A percentile compares a stretch with the other conserved stretches of the same genome.
Evolutionary conservation across 495 filamentous ascomycete species (phyloP).

Genomic region (Podospora didyma): DNA sequence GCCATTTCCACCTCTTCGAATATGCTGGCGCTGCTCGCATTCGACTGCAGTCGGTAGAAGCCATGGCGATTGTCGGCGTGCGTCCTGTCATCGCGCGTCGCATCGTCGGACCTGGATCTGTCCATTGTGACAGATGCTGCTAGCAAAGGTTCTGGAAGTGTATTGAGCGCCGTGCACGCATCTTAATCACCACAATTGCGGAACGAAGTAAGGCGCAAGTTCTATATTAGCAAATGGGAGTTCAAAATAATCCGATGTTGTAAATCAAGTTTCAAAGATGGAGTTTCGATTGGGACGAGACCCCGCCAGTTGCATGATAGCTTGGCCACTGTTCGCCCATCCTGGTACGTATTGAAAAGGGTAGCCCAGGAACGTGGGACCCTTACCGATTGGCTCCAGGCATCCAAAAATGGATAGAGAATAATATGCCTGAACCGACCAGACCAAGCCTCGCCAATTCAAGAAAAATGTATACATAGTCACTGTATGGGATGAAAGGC

Average conservation of each 20-base stretch:
- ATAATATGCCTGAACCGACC: too few species aligned
- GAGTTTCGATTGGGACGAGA: background rate
- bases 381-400: too few species aligned
- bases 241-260: background rate
- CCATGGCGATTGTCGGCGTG: constrained; percentile 25
- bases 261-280: background rate
- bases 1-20: constrained; percentile 99
- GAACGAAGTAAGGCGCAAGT: too few species aligned
- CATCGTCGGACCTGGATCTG: background rate
- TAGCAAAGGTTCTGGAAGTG: background rate
- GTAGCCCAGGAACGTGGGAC: background rate
- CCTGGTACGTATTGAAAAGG: background rate
- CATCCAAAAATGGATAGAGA: too few species aligned
- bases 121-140: background rate
- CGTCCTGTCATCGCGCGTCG: background rate
- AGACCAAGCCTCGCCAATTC: too few species aligned
- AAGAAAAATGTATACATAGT: too few species aligned
- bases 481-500: too few species aligned
- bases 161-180: background rate
- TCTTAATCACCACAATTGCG: constrained; percentile 1
- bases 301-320: too few species aligned
- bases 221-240: too few species aligned
- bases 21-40: constrained; percentile 78
- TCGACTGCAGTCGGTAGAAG: constrained; percentile 61
- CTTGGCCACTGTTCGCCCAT: too few species aligned